Evolutionary conservation across 2,329 filamentous ascomycete genomes (phyloP).

Genomic region (Penicillium sclerotigenum): DNA sequence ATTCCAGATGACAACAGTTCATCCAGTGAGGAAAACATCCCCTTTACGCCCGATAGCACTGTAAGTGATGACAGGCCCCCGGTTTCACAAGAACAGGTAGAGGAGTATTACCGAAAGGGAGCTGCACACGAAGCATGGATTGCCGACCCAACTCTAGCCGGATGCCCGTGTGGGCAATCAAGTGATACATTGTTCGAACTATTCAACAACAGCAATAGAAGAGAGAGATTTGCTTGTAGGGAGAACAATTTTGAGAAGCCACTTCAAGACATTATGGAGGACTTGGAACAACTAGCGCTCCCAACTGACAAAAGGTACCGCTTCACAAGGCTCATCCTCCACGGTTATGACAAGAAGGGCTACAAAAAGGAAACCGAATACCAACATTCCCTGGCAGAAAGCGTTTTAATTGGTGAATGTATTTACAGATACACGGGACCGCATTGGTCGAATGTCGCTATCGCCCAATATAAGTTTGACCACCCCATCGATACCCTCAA

Average conservation of each 20-base stretch:
- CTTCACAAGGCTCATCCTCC: background rate
- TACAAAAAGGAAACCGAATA: background rate
- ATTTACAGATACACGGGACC: background rate
- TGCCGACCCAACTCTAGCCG: background rate
- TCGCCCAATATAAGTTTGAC: constrained; percentile 4
- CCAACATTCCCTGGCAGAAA: background rate
- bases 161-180: background rate
- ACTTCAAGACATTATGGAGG: background rate
- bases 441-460: background rate
- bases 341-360: background rate
- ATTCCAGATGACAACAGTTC: background rate
- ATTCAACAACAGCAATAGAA: background rate
- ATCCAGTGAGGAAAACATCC: background rate
- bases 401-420: background rate
- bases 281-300: background rate
- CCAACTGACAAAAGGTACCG: background rate
- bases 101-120: background rate
- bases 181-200: background rate
- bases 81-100: background rate
- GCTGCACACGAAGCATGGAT: background rate
- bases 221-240: background rate
- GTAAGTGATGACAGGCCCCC: background rate
- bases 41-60: accelerated
- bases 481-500: background rate
- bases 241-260: background rate